Evolutionary conservation across 2,329 filamentous ascomycete genomes (phyloP).

Genomic region (Fusarium denticulatum): DNA sequence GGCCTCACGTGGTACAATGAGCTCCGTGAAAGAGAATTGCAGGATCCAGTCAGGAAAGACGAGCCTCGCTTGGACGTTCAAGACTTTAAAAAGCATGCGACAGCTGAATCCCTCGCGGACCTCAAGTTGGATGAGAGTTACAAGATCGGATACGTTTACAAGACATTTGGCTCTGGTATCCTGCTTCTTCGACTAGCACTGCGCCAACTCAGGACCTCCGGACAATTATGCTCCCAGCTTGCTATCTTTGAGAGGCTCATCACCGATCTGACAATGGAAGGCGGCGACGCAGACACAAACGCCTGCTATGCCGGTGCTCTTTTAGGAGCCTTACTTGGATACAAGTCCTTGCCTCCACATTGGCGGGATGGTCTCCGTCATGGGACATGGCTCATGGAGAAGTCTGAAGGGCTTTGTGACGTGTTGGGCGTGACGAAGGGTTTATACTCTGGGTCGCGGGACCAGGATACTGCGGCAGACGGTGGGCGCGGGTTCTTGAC

Average conservation of each 20-base stretch:
- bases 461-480: conserved; percentile 54
- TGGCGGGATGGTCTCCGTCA: conserved; percentile 60
- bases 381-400: conserved; percentile 56
- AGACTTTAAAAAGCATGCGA: conserved; percentile 55
- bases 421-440: conserved; percentile 51
- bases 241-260: conserved; percentile 58
- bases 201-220: conserved; percentile 40
- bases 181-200: conserved; percentile 57
- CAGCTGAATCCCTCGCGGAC: conserved; percentile 49
- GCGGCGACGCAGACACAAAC: conserved; percentile 65
- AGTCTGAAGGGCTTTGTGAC: conserved; percentile 54
- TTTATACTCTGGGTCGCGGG: conserved; percentile 47
- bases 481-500: conserved; percentile 53
- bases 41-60: conserved; percentile 40
- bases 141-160: conserved; percentile 65
- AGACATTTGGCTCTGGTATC: conserved; percentile 60
- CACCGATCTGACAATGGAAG: conserved; percentile 60
- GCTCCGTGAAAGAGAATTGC: conserved; percentile 31
- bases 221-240: conserved; percentile 31
- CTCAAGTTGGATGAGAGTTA: conserved; percentile 56
- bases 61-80: conserved; percentile 50
- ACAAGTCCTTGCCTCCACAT: conserved; percentile 56
- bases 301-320: conserved; percentile 62
- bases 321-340: conserved; percentile 59
- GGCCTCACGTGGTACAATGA: conserved; percentile 53